These are phyloP conservation scores for Phragmites australis DNA, from an alignment of 176 grass and related monocot genomes.

Conservation along the genomic window DNA sequence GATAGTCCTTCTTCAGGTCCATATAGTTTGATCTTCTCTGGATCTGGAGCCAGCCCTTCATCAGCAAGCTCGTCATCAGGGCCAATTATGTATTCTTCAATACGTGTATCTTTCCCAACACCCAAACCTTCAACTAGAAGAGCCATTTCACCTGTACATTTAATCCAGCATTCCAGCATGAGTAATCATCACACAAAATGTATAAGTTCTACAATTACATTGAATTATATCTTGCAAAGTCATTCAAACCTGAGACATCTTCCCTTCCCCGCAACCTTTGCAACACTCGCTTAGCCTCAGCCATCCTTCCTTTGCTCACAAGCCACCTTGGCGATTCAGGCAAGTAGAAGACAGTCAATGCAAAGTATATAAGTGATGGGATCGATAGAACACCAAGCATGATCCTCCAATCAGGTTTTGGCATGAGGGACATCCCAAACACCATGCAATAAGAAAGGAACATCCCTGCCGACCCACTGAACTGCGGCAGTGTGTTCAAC, in stretches of 20 bases:
- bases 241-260: slow-evolving; percentile 87
- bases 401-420: slow-evolving; percentile 77
- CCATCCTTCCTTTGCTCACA: slow-evolving; percentile 93
- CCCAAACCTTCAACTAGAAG: slow-evolving; percentile 88
- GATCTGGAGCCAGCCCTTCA: slow-evolving; percentile 52
- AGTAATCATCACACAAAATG: neutral
- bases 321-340: slow-evolving; percentile 98
- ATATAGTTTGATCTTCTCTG: slow-evolving; percentile 76
- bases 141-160: slow-evolving; percentile 90
- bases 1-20: slow-evolving; percentile 84
- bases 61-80: slow-evolving; percentile 70
- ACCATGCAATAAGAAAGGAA: slow-evolving; percentile 99
- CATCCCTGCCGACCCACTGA: slow-evolving; percentile 94
- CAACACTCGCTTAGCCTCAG: slow-evolving; percentile 72
- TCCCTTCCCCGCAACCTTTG: slow-evolving; percentile 72
- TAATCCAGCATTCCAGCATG: slow-evolving; percentile 17
- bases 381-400: slow-evolving; percentile 96
- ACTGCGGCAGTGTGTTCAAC: slow-evolving; percentile 87
- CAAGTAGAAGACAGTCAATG: slow-evolving; percentile 89
- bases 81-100: slow-evolving; percentile 94
- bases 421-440: slow-evolving; percentile 82
- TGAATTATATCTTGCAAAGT: neutral
- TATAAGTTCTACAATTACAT: neutral
- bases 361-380: slow-evolving; percentile 80
- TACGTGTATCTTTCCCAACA: slow-evolving; percentile 73